phyloP scores from a whole-genome alignment of 495 filamentous ascomycete genomes.

The Penicillium nucicola region DNA sequence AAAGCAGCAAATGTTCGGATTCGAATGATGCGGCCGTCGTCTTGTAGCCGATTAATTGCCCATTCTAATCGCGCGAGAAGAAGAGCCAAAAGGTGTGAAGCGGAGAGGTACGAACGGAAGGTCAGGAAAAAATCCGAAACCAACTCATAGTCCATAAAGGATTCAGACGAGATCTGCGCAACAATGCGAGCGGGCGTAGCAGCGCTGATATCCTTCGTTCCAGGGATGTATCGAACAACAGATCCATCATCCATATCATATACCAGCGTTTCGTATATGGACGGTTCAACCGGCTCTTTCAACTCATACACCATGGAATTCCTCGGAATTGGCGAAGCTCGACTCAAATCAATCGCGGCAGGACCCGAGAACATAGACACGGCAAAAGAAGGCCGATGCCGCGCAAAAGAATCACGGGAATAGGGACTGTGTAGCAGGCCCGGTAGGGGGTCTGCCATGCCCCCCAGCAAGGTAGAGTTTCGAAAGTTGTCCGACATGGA shows the following conservation, averaged over 20 bases:
- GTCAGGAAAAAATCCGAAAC: constrained; percentile 98
- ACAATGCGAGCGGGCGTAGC: constrained; percentile 90
- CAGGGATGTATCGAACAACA: constrained; percentile 78
- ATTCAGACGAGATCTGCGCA: constrained; percentile 95
- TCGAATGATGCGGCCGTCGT: constrained; percentile 84
- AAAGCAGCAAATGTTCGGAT: constrained; percentile 95
- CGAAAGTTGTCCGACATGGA: constrained; percentile 52
- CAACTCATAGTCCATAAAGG: constrained; percentile 95
- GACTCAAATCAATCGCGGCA: constrained; percentile 37
- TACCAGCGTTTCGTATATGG: constrained; percentile 78
- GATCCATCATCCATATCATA: constrained; percentile 69
- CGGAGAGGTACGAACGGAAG: constrained; percentile 78
- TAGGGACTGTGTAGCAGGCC: constrained; percentile 17
- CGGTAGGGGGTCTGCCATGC: constrained; percentile 21
- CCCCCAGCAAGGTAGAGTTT: constrained; percentile 43
- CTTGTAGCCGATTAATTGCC: constrained; percentile 77
- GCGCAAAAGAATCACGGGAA: constrained; percentile 22
- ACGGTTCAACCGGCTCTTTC: constrained; percentile 47
- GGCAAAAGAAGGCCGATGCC: constrained; percentile 33
- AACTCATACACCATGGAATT: constrained; percentile 43
- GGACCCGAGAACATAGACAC: constrained; percentile 48
- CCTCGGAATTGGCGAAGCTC: constrained; percentile 26
- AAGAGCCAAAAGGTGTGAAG: constrained; percentile 72
- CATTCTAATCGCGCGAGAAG: constrained; percentile 81
- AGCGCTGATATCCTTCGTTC: constrained; percentile 73